phyloP scores from a whole-genome alignment of 345 rosid species.

The Microcos paniculata region DNA sequence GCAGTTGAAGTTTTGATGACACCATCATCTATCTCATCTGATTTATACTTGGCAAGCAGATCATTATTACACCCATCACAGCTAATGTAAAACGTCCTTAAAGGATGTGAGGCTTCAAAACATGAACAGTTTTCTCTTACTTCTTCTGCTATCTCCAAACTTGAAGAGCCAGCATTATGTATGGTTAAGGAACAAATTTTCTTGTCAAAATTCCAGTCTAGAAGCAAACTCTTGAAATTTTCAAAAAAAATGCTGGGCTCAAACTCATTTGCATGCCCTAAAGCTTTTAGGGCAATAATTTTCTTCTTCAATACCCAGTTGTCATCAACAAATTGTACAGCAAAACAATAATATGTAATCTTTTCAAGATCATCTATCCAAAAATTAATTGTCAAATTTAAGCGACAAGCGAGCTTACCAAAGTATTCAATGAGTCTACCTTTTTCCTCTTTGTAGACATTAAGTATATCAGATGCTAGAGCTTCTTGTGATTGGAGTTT shows the following conservation, averaged over 20 bases:
- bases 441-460: background rate
- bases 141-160: background rate
- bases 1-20: background rate
- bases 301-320: background rate
- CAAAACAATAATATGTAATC: background rate
- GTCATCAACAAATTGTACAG: background rate
- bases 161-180: background rate
- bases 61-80: background rate
- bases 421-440: background rate
- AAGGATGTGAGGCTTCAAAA: background rate
- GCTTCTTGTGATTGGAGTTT: background rate
- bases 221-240: background rate
- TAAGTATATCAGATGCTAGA: background rate
- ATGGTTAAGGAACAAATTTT: background rate
- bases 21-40: background rate
- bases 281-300: background rate
- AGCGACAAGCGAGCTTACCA: background rate
- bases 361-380: background rate
- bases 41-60: background rate
- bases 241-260: background rate
- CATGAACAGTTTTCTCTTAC: background rate
- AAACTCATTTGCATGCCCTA: background rate
- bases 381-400: background rate
- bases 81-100: background rate
- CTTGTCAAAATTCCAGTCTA: background rate